phyloP scores from a whole-genome alignment of 129 eudicot genomes.

The Logfia minima region DNA sequence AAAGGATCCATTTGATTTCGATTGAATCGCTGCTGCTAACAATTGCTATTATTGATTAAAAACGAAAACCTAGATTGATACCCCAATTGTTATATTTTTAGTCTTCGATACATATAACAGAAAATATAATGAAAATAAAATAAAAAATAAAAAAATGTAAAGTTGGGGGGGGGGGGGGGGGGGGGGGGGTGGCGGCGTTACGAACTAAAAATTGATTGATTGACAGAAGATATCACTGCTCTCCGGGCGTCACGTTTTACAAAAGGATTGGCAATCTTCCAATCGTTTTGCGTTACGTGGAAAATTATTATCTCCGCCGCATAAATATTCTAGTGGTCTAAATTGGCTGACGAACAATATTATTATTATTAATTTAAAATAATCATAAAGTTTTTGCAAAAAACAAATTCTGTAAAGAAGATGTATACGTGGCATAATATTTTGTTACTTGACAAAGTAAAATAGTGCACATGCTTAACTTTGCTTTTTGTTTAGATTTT shows the following conservation, averaged over 20 bases:
- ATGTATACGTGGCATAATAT: no score
- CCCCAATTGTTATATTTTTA: neutral
- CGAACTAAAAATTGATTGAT: constrained; percentile 10
- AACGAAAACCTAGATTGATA: constrained; percentile 34
- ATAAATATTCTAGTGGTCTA: constrained; percentile 20
- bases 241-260: constrained; percentile 21
- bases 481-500: no score
- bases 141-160: neutral
- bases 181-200: neutral
- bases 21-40: neutral
- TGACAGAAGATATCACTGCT: constrained; percentile 23
- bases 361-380: neutral
- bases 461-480: no score
- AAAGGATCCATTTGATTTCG: constrained; percentile 45
- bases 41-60: neutral
- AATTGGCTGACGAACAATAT: constrained; percentile 15
- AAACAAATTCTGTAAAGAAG: no score
- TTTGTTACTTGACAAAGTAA: no score
- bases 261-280: constrained; percentile 21
- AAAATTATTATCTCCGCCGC: constrained; percentile 19
- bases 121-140: neutral
- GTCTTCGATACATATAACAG: constrained; percentile 11
- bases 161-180: neutral
- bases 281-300: constrained; percentile 30
- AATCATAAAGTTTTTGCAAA: no score